Base-by-base conservation (phyloP, 2,329 filamentous ascomycete genomes). In the Ceratocystis ficicola region DNA sequence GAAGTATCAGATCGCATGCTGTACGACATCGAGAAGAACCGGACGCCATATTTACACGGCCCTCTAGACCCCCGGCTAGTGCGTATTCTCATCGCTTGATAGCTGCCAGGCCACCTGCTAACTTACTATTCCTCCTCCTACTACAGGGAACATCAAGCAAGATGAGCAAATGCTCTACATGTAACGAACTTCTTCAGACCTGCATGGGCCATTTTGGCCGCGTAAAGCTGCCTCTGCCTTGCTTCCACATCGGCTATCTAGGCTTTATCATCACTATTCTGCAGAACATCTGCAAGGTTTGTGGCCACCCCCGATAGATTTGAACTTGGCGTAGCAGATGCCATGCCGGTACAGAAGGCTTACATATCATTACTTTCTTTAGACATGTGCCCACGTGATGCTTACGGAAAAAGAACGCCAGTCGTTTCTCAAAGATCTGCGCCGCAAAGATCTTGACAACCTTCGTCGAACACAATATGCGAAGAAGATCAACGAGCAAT, bases 161-260 rank as follows among this genome's bases (percentile, higher is more conserved):
- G 76, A 82, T 79, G 2, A 88, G 84, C 28, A 81, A 79, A 67
- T 99, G 94, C 74, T 79, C 84, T 55, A 97, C 94, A 15, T 99
- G 94, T 74, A 85, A 89, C 61, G 85, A 92, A 72, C 82, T 85
- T 17, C 79, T 97, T 36, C 84, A 90, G 71, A 85, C 87, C 70
- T 99, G 94, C 75, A 94, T 90, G 71, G 94, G 94, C 12, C 94
- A 99, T 75, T 99, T 97, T 73, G 94, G 94, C 60, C 88, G 96
- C 76, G 88, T 99, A 71, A 86, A 89, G 72, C 83, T 99, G 15
- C 90, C 93, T 1, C 80, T 99, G 63, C 94, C 94, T 3, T 90
- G 88, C 55, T 97, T 97, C 73, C 94, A 99, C 73, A 91, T 97
- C 70, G 94, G 94, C 46, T 99, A 96, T 74, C 83, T 99, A 71